phyloP scores from a whole-genome alignment of 805 yeast species.

The Lachancea sp. region DNA sequence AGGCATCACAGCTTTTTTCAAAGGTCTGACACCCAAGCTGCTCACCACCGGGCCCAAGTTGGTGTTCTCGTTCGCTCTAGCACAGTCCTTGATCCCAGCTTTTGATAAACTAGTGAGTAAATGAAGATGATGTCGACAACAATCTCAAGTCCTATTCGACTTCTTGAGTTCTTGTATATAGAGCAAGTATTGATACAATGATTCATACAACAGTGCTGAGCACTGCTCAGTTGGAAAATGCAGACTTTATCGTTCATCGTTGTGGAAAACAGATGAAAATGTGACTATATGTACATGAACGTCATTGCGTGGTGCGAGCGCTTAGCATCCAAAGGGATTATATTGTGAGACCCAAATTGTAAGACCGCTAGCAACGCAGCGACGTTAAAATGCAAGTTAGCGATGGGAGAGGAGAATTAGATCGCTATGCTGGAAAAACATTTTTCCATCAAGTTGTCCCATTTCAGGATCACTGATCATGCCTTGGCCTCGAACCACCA shows the following conservation, averaged over 20 bases:
- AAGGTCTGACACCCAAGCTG: constrained; percentile 93
- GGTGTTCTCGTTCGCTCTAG: constrained; percentile 96
- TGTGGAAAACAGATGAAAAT: not conserved
- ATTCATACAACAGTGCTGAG: not conserved
- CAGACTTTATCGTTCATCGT: not conserved
- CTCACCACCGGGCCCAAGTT: constrained; percentile 97
- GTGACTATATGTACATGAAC: not conserved
- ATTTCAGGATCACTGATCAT: not conserved
- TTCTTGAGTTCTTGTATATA: not conserved
- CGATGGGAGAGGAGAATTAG: not conserved
- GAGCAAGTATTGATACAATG: not conserved
- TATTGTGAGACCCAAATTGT: no score
- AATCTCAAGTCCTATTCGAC: not conserved
- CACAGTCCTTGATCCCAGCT: constrained; percentile 94
- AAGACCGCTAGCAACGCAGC: no score
- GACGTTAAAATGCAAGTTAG: not conserved
- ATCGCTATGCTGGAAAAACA: not conserved
- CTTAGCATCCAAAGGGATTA: no score
- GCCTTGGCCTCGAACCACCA: not conserved
- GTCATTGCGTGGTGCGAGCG: no score
- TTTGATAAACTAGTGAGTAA: constrained; percentile 60
- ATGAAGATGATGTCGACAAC: not conserved
- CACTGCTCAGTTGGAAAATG: not conserved
- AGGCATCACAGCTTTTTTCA: constrained; percentile 86
- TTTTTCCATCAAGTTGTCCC: no score